A percentile compares a stretch with the other conserved stretches of the same genome.
phyloP scores from a whole-genome alignment of 2,329 filamentous ascomycete genomes.

The Neofusicoccum ribis region DNA sequence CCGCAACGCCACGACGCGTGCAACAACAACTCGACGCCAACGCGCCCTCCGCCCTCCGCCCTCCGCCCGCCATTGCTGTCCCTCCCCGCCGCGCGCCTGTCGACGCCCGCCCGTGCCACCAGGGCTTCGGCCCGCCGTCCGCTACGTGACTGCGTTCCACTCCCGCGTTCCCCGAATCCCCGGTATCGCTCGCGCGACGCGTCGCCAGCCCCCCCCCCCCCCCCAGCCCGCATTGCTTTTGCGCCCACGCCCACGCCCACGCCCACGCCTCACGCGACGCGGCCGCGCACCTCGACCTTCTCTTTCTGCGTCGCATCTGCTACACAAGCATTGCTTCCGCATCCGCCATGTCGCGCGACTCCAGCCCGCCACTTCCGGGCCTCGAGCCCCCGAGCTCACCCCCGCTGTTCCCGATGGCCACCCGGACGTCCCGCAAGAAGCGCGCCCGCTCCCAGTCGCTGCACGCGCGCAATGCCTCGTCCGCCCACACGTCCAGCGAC shows the following conservation, averaged over 20 bases:
- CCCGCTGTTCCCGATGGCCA: conserved; percentile 10
- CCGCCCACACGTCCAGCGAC: conserved; percentile 51
- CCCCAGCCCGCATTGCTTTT: conserved; percentile 13
- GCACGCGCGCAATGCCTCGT: conserved; percentile 45
- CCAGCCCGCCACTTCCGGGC: conserved; percentile 2
- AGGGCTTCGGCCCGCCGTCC: conserved; percentile 15
- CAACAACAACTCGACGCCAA: conserved; percentile 1
- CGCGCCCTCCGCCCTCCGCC: background rate
- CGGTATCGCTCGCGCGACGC: conserved; percentile 19
- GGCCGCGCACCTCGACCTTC: background rate
- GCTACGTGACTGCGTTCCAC: conserved; percentile 10
- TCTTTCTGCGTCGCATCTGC: background rate
- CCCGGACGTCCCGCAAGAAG: conserved; percentile 8
- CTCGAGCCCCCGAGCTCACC: conserved; percentile 20
- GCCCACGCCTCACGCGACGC: background rate
- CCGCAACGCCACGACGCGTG: conserved; percentile 1
- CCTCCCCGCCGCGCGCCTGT: background rate
- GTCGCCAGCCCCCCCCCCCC: conserved; percentile 12
- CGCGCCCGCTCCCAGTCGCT: conserved; percentile 13
- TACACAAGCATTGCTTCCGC: background rate
- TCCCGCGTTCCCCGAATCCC: background rate
- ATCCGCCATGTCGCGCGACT: conserved; percentile 16
- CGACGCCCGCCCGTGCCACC: background rate
- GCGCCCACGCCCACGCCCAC: background rate
- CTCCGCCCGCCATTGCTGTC: background rate